Evolutionary conservation across 495 filamentous ascomycete species (phyloP), one percentile per base, ranked within the genome.

Genomic region (Aspergillus taichungensis): DNA sequence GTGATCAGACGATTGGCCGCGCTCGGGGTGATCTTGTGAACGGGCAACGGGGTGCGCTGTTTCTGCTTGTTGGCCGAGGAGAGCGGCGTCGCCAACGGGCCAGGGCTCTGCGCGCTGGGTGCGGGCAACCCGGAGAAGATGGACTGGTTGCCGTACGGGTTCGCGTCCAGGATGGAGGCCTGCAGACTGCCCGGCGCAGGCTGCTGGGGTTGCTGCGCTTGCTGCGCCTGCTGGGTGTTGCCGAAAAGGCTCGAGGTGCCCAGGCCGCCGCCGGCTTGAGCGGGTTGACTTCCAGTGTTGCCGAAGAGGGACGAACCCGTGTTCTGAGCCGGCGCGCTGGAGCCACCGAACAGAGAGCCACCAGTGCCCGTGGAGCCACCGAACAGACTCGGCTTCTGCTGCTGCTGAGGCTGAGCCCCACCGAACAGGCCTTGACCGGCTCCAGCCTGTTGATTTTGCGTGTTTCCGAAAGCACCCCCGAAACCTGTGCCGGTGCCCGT

Each of bases 61-160:
- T 83, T 86, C 38, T 79, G 73, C 59, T 85, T 85, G 49, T 75
- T 69, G 43, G 75, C 81, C 46, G 78, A 80, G 14, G 77, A 79
- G n/a, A 95, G 76, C 0, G 92, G 89, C 1, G 88, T 95, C 11
- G 88, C 89, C 44, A 95, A 71, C 5, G 89, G 89, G 30, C 89
- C 89, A 1, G 84, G 80, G 46, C 83, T 82, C 31, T 79, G 69
- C 6, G 77, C 63, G 47, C 73, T 78, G 9, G 81, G 78, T 0
- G 76, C 72, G 6, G 75, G 77, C 13, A 95, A 62, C 34, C 78
- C 81, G 3, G 76, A 72, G 63, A 94, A 95, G 10, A 97, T 75
- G 3, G 85, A 84, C 56, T 80, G 71, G 43, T 80, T 85, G 14
- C 92, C 91, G 56, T 94, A 97, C 0, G 92, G 88, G 34, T 82